Conservation (phyloP, 163 green algal species). For the Chlorella variabilis region DNA sequence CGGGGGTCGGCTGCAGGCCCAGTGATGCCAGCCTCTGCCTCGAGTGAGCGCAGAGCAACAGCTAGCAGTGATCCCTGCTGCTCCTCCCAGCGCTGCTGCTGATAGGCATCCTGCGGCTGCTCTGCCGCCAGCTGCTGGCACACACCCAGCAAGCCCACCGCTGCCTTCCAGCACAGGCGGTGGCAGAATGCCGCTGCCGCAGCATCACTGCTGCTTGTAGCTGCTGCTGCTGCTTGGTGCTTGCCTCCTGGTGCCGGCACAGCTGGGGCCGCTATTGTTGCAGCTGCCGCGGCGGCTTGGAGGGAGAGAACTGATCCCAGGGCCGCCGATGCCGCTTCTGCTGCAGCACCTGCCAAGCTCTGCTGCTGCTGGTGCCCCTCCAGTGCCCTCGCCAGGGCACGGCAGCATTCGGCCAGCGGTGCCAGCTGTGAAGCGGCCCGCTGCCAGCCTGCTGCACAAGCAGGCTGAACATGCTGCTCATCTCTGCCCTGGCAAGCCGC, state of each 20-base stretch:
- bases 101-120: background rate
- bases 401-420: background rate
- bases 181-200: constrained; percentile 5
- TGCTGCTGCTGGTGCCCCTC: background rate
- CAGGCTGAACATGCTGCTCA: background rate
- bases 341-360: background rate
- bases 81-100: constrained; percentile 11
- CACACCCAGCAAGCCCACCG: background rate
- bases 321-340: background rate
- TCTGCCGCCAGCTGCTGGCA: background rate
- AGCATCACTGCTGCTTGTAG: background rate
- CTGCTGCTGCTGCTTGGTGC: background rate
- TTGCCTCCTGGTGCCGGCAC: too few species aligned
- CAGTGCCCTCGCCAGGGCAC: background rate
- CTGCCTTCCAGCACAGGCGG: constrained; percentile 20
- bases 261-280: background rate
- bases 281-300: background rate
- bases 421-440: background rate
- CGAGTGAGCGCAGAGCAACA: background rate
- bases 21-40: background rate
- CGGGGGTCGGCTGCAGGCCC: background rate
- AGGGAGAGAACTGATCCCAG: background rate
- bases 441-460: background rate
- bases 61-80: constrained; percentile 10
- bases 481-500: background rate